These are phyloP conservation scores for Aspergillus incahuasiensis DNA, from an alignment of 495 filamentous ascomycete species.

Conservation along the genomic window DNA sequence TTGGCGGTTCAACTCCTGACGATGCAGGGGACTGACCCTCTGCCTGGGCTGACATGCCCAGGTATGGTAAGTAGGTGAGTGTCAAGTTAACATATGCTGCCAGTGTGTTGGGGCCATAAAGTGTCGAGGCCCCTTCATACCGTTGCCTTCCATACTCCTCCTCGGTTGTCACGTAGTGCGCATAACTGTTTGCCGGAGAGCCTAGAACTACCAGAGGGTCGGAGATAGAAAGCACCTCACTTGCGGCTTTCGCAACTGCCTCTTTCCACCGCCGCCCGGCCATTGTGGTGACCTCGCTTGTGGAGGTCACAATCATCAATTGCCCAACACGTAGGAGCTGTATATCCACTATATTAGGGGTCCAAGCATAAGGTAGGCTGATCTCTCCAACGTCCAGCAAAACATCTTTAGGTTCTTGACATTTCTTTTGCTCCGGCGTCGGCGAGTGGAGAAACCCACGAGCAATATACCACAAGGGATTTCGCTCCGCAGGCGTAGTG, in stretches of 20 bases:
- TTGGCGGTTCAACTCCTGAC: constrained; percentile 65
- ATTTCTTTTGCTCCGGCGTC: constrained; percentile 63
- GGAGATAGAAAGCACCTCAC: constrained; percentile 40
- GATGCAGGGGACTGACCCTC: constrained; percentile 43
- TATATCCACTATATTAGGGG: constrained; percentile 89
- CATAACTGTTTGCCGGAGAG: constrained; percentile 92
- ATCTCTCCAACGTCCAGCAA: constrained; percentile 86
- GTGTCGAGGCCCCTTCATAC: constrained; percentile 92
- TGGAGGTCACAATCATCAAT: constrained; percentile 78
- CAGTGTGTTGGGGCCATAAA: constrained; percentile 89
- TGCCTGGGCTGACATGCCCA: constrained; percentile 43
- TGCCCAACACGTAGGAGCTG: constrained; percentile 87
- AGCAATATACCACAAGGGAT: constrained; percentile 79
- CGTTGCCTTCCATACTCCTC: constrained; percentile 89
- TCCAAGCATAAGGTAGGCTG: constrained; percentile 77
- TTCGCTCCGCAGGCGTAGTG: constrained; percentile 63
- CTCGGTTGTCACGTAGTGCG: constrained; percentile 90
- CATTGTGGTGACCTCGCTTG: constrained; percentile 95
- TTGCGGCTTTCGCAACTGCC: constrained; percentile 59
- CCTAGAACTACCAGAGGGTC: constrained; percentile 78
- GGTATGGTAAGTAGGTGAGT: constrained; percentile 63
- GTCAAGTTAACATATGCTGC: constrained; percentile 88
- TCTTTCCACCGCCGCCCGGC: constrained; percentile 86
- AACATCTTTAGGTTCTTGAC: constrained; percentile 82
- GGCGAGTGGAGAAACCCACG: constrained; percentile 68